Evolutionary conservation across 768 basidiomycete genomes (phyloP), one percentile per base, ranked within the genome.

Genomic region (Phanerochaete sordida): DNA sequence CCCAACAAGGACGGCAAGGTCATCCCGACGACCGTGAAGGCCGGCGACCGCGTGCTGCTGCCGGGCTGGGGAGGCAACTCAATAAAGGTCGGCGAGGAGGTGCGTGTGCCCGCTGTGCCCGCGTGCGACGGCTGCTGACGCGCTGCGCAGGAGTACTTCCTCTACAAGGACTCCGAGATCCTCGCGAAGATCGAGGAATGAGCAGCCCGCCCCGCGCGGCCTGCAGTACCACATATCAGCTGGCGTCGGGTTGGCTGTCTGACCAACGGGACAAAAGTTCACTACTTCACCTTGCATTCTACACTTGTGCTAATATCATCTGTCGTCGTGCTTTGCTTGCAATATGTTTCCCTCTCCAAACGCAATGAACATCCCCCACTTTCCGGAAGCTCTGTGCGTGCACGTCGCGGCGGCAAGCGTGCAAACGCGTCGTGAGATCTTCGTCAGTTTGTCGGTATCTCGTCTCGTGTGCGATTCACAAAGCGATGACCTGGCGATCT

Each of bases 21-120:
- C 9, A 75, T 88, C 19, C 90, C 93, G 2, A 84, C 88, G 6
- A 72, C 77, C 19, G 95, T 98, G 49, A 86, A 89, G 76, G 81
- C 90, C 19, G 96, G 96, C 39, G 97, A 98, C 78, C 82, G 91
- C 11, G 95, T 98, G 16, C 80, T 99, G 54, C 79, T 99, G 3
- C 96, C 97, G 13, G 93, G 92, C 5, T 99, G 96, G 92, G 97
- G 97, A 55, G 97, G 97, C 12, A 95, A 87, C 70, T 73, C 91
- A 16, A 94, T 99, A 75, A 99, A 99, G 77, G 85, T 98, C 50
- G 95, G 95, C 43, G 97, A 98, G 26, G 95, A 98, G 73, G 96
- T 94, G 69, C 61, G 39, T 43, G 90, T 82, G 12, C 39, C 47
- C 48, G 33, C 57, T 30, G 26, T 46, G 33, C 57, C 27, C 23